Conservation (phyloP, 2,329 filamentous ascomycete genomes). For the Claviceps citrina region DNA sequence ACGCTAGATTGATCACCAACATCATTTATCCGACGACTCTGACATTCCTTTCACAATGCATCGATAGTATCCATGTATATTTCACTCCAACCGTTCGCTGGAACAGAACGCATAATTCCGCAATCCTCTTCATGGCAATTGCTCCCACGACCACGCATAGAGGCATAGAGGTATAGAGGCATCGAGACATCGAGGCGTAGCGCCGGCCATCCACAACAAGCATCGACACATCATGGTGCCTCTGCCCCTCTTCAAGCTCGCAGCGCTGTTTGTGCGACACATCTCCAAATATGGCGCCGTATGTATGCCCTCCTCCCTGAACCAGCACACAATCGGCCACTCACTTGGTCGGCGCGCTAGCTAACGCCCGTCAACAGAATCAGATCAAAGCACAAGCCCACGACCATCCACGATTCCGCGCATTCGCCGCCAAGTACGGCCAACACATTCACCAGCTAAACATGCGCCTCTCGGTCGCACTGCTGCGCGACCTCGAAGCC, state of each 20-base stretch:
- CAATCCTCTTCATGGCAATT: background rate
- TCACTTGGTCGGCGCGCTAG: no score
- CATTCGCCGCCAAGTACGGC: constrained; percentile 45
- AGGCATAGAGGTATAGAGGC: no score
- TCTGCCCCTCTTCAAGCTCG: constrained; percentile 53
- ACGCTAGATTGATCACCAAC: background rate
- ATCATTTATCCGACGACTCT: background rate
- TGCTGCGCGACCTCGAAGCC: constrained; percentile 41
- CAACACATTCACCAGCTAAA: constrained; percentile 52
- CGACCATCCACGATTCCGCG: constrained; percentile 45
- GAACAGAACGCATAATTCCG: background rate
- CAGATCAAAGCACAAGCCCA: constrained; percentile 51
- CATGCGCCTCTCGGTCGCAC: constrained; percentile 46
- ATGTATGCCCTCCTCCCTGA: constrained; percentile 17
- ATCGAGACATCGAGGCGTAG: no score
- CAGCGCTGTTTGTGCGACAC: constrained; percentile 46
- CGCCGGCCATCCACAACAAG: no score
- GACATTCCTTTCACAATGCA: background rate
- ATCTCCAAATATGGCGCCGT: constrained; percentile 56
- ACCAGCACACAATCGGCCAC: no score
- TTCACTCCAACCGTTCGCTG: no score
- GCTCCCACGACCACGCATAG: background rate
- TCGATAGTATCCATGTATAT: background rate
- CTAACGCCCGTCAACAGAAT: constrained; percentile 31
- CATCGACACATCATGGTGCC: constrained; percentile 36